Evolutionary conservation across 1,284 basidiomycete species (phyloP).

Genomic region (Boletus calvinii): DNA sequence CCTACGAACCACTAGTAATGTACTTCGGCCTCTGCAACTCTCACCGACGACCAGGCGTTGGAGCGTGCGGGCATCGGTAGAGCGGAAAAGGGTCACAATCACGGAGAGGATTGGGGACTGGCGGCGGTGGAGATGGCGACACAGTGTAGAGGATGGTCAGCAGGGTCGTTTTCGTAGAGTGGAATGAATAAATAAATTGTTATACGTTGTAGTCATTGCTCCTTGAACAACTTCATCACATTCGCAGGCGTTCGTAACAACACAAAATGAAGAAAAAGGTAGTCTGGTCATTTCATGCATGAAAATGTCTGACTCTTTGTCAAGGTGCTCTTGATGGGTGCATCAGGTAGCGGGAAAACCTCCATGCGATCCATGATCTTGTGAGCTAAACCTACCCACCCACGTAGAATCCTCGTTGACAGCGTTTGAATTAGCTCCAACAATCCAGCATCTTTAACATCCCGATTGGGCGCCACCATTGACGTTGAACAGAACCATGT

Average conservation of each 20-base stretch:
- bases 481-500: slow-evolving; percentile 98
- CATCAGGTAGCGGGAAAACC: slow-evolving; percentile 88
- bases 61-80: slow-evolving; percentile 84
- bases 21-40: no score
- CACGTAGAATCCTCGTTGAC: background rate
- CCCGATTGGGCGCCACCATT: slow-evolving; percentile 92
- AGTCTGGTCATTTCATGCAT: background rate
- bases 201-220: slow-evolving; percentile 10
- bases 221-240: background rate
- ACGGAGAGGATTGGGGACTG: slow-evolving; percentile 94
- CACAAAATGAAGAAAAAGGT: slow-evolving; percentile 47
- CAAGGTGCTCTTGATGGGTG: slow-evolving; percentile 92
- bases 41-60: slow-evolving; percentile 93
- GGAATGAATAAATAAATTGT: slow-evolving; percentile 2
- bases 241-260: background rate
- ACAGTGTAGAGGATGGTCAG: slow-evolving; percentile 70
- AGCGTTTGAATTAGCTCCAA: slow-evolving; percentile 65
- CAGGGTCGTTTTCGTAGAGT: slow-evolving; percentile 60
- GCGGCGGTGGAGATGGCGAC: slow-evolving; percentile 93
- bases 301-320: slow-evolving; percentile 3
- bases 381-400: slow-evolving; percentile 47
- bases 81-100: slow-evolving; percentile 79
- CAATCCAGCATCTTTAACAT: slow-evolving; percentile 89
- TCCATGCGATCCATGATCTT: slow-evolving; percentile 99
- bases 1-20: no score